These are phyloP conservation scores for Porodaedalea pini DNA, from an alignment of 1,284 basidiomycete species.

Conservation along the genomic window DNA sequence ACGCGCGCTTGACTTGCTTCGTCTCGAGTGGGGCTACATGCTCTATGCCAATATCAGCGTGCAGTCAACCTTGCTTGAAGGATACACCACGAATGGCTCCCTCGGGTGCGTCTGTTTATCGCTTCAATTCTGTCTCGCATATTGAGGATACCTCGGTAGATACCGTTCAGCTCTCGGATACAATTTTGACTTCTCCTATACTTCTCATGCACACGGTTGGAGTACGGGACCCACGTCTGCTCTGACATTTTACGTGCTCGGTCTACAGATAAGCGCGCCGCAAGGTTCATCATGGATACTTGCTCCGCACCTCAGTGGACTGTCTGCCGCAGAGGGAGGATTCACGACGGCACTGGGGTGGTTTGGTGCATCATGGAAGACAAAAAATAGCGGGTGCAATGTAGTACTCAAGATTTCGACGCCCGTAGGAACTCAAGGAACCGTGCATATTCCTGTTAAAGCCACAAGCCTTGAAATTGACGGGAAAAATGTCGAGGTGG, in stretches of 20 bases:
- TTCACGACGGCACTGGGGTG: slow-evolving; percentile 43
- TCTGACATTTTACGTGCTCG: slow-evolving; percentile 42
- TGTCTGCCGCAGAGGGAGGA: slow-evolving; percentile 38
- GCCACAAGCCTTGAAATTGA: not conserved
- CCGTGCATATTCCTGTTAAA: not conserved
- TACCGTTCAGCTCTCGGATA: slow-evolving; percentile 48
- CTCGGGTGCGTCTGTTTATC: slow-evolving; percentile 36
- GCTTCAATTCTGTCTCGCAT: not conserved
- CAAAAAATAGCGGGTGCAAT: not conserved
- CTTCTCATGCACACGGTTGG: slow-evolving; percentile 47
- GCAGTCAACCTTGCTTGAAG: slow-evolving; percentile 48
- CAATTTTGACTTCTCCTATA: slow-evolving; percentile 45
- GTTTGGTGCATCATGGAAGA: slow-evolving; percentile 39
- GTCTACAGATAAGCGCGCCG: slow-evolving; percentile 37
- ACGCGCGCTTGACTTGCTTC: slow-evolving; percentile 45
- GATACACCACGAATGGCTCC: slow-evolving; percentile 48
- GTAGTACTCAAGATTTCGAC: not conserved
- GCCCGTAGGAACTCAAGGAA: slow-evolving; percentile 5
- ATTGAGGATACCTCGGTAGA: slow-evolving; percentile 26
- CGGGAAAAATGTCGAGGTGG: not conserved
- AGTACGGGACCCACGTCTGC: slow-evolving; percentile 44
- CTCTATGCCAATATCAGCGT: slow-evolving; percentile 48
- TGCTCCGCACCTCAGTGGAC: slow-evolving; percentile 35
- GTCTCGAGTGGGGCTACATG: slow-evolving; percentile 52
- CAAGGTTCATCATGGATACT: slow-evolving; percentile 39